phyloP scores from a whole-genome alignment of 208 protist genomes.

The Leishmania mexicana region DNA sequence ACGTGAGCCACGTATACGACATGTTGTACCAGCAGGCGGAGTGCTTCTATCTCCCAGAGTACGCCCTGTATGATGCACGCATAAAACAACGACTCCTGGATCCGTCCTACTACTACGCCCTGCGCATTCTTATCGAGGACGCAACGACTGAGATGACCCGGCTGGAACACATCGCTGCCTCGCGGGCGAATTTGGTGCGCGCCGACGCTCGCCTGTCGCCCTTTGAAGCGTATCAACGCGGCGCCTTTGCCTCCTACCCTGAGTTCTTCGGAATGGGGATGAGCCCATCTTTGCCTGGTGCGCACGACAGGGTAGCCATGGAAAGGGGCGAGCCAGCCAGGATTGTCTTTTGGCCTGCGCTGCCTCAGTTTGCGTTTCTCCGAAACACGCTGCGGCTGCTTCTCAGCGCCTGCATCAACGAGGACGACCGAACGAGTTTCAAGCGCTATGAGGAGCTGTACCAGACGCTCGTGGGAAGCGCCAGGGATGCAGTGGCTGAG shows the following conservation, averaged over 20 bases:
- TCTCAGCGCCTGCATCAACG: slow-evolving; percentile 65
- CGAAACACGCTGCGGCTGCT: slow-evolving; percentile 60
- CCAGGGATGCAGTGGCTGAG: slow-evolving; percentile 38
- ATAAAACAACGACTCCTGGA: slow-evolving; percentile 55
- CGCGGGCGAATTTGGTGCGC: slow-evolving; percentile 2
- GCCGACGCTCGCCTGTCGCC: slow-evolving; percentile 26
- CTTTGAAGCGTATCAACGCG: slow-evolving; percentile 34
- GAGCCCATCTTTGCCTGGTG: neutral
- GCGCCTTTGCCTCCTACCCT: slow-evolving; percentile 17
- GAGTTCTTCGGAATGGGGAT: slow-evolving; percentile 4
- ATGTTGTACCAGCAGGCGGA: slow-evolving; percentile 49
- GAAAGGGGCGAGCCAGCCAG: slow-evolving; percentile 22
- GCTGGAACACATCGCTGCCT: slow-evolving; percentile 40
- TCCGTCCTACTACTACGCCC: slow-evolving; percentile 58
- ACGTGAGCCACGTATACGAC: slow-evolving; percentile 68
- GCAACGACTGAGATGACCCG: slow-evolving; percentile 57
- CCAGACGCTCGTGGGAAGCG: slow-evolving; percentile 35
- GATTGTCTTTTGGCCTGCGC: slow-evolving; percentile 72
- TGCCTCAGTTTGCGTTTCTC: slow-evolving; percentile 69
- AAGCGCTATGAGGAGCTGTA: slow-evolving; percentile 60
- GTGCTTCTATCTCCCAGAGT: slow-evolving; percentile 66
- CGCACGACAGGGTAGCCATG: slow-evolving; percentile 3
- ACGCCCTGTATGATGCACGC: slow-evolving; percentile 67
- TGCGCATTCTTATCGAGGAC: slow-evolving; percentile 57
- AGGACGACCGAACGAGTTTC: slow-evolving; percentile 69